Percentiles rank a stretch among this genome's conserved stretches.
Evolutionary conservation across 2,329 filamentous ascomycete genomes (phyloP).

Genomic region (Saccharata proteae): DNA sequence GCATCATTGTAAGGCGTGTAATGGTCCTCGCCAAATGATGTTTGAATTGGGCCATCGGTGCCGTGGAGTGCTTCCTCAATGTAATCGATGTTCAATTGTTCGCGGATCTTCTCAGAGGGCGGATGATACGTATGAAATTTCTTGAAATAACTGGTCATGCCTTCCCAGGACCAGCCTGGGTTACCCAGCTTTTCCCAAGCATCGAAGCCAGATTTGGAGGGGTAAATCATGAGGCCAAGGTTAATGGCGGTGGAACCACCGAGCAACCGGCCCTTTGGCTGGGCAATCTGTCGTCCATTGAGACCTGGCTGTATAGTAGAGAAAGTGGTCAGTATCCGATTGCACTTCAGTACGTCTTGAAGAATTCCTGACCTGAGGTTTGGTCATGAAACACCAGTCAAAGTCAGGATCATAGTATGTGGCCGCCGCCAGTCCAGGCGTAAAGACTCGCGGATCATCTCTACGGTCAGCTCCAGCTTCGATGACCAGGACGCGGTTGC

Average conservation of each 20-base stretch:
- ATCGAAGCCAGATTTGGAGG: slow-evolving; percentile 24
- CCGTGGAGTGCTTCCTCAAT: slow-evolving; percentile 8
- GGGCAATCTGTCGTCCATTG: slow-evolving; percentile 13
- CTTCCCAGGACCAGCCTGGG: slow-evolving; percentile 45
- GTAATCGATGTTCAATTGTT: slow-evolving; percentile 8
- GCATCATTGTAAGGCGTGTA: slow-evolving; percentile 6
- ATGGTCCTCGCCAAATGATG: slow-evolving; percentile 4
- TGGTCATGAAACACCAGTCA: slow-evolving; percentile 19
- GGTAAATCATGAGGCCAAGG: slow-evolving; percentile 14
- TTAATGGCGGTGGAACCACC: slow-evolving; percentile 27
- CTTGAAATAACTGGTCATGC: slow-evolving; percentile 16
- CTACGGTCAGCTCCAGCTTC: slow-evolving; percentile 18
- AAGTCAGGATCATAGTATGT: slow-evolving; percentile 17
- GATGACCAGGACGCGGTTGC: slow-evolving; percentile 15
- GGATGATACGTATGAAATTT: slow-evolving; percentile 15
- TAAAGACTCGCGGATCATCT: slow-evolving; percentile 16
- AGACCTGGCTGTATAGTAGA: slow-evolving; percentile 15
- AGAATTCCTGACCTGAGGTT: slow-evolving; percentile 19
- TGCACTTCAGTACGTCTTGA: too few relatives aligned
- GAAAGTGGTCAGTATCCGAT: too few relatives aligned
- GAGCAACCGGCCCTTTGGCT: slow-evolving; percentile 19
- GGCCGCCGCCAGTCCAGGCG: slow-evolving; percentile 13
- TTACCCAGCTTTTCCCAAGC: slow-evolving; percentile 48
- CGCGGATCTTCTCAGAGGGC: slow-evolving; percentile 7
- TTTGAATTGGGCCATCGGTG: slow-evolving; percentile 12